Evolutionary conservation across 1,284 basidiomycete species (phyloP), one percentile per base, ranked within the genome.

Genomic region (Cryptococcus sp.): DNA sequence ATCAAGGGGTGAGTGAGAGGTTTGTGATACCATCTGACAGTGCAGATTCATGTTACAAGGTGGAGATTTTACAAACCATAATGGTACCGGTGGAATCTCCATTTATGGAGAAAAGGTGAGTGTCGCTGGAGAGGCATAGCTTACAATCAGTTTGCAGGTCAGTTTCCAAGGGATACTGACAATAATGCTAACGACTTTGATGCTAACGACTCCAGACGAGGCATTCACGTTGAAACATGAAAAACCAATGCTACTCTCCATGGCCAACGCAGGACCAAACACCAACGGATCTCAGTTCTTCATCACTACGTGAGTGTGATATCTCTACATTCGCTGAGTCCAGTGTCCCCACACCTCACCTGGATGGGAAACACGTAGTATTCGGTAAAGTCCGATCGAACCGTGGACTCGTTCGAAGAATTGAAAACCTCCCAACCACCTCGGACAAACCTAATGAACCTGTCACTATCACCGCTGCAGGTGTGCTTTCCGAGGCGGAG

Each of bases 11-110:
- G 23, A 57, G 65, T 62, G 33, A n/a, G 13, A 14, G 45, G 33
- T 23, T 5, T n/a, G n/a, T 33, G 14, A 31, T 4, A 30, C n/a
- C 6, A 38, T 47, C 51, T 33, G 14, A 52, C 35, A 30, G 10
- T 13, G 13, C 32, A 66, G 72, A 34, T 91, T 91, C 79, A 91
- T 91, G 90, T 74, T 90, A 51, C 89, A 92, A 73, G 76, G 73
- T 42, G 77, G 76, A 38, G 77, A 79, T 56, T 78, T 77, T 56
- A 78, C 76, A 10, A 58, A 63, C 30, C 76, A 87, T 38, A 85
- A 97, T 68, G 94, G 95, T 13, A 97, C 91, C 1, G 94, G 95
- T 58, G 90, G 90, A 53, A 87, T 87, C 77, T 90, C 87, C 32
- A 97, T 98, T 77, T 97, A 94, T 67, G 93, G 94, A 62, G 82